A percentile compares a stretch with the other conserved stretches of the same genome.
Conservation (phyloP, 164 flowering plant species). For the Magnolia kwangsiensis region DNA sequence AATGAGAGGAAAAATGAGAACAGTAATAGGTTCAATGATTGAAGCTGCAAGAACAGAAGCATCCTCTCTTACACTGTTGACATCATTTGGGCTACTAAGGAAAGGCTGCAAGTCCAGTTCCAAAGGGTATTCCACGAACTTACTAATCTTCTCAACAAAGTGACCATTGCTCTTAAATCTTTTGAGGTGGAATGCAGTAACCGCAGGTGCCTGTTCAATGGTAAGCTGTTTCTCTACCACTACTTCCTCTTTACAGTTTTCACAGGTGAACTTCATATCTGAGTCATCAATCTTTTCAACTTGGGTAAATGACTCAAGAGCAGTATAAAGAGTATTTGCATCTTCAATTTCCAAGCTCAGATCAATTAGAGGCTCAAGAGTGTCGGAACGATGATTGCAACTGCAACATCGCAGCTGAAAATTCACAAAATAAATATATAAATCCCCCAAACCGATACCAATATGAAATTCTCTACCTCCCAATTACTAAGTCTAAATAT, state of each 20-base stretch:
- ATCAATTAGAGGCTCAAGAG: slow-evolving; percentile 66
- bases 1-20: neutral
- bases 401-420: slow-evolving; percentile 74
- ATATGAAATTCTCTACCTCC: neutral
- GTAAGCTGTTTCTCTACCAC: slow-evolving; percentile 68
- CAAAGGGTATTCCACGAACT: slow-evolving; percentile 60
- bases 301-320: slow-evolving; percentile 74
- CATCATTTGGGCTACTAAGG: slow-evolving; percentile 24
- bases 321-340: slow-evolving; percentile 48
- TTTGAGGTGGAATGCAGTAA: slow-evolving; percentile 80
- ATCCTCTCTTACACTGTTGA: slow-evolving; percentile 40
- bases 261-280: slow-evolving; percentile 66
- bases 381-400: slow-evolving; percentile 69
- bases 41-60: neutral
- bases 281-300: slow-evolving; percentile 70
- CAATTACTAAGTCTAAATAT: neutral
- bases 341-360: slow-evolving; percentile 87
- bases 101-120: slow-evolving; percentile 71
- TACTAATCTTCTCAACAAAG: slow-evolving; percentile 68
- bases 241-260: slow-evolving; percentile 61
- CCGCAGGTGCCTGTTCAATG: slow-evolving; percentile 55
- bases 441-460: neutral
- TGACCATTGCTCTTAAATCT: slow-evolving; percentile 76
- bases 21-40: neutral
- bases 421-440: slow-evolving; percentile 11